Conservation (phyloP, 306 rosid species). For the Casuarina cunninghamiana region DNA sequence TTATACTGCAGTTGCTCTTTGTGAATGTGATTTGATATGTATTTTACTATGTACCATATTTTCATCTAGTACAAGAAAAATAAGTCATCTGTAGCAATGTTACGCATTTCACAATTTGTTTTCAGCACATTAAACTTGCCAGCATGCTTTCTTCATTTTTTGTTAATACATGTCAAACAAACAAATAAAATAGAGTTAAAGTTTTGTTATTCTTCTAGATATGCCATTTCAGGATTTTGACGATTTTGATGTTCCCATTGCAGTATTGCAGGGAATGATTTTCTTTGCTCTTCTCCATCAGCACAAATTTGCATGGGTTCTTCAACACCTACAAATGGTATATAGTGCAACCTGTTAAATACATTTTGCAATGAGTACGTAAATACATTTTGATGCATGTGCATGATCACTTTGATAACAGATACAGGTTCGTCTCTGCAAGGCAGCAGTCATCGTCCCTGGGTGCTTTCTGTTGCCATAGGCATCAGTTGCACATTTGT, state of each 20-base stretch:
- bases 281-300: constrained; percentile 63
- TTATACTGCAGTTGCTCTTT: background rate
- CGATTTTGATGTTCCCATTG: constrained; percentile 27
- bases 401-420: constrained; percentile 35
- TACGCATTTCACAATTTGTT: background rate
- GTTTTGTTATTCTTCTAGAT: background rate
- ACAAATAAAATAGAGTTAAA: background rate
- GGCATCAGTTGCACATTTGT: constrained; percentile 74
- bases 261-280: constrained; percentile 81
- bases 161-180: background rate
- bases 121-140: background rate
- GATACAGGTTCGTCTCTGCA: constrained; percentile 56
- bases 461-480: constrained; percentile 68
- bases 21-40: background rate
- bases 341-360: constrained; percentile 15
- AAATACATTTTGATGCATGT: constrained; percentile 12
- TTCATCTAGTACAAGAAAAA: background rate
- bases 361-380: background rate
- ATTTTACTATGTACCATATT: background rate
- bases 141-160: background rate
- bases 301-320: constrained; percentile 46
- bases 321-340: constrained; percentile 78
- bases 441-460: constrained; percentile 42
- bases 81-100: background rate
- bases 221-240: constrained; percentile 14